phyloP scores from a whole-genome alignment of 495 filamentous ascomycete species.

The Neurospora cerealis region DNA sequence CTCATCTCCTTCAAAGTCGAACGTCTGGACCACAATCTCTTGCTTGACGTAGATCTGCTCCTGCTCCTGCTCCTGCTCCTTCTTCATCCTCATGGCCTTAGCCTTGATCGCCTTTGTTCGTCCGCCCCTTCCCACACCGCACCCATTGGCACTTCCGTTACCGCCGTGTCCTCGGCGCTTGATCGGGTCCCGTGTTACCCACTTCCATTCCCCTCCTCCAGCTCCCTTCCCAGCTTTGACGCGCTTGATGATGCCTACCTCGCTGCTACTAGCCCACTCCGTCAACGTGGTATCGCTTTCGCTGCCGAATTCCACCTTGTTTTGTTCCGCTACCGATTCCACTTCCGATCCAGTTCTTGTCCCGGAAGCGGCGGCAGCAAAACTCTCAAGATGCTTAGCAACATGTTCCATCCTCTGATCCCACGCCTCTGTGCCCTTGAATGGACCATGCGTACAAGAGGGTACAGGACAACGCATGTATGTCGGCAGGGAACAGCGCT shows the following conservation, averaged over 20 bases:
- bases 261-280: conserved; percentile 33
- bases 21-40: not conserved
- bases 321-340: conserved; percentile 9
- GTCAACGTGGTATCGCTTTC: conserved; percentile 28
- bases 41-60: not conserved
- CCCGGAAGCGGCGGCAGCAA: conserved; percentile 12
- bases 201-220: not conserved
- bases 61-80: not conserved
- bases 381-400: conserved; percentile 65
- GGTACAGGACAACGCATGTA: conserved; percentile 51
- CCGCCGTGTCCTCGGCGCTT: not conserved
- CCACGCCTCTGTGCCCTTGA: conserved; percentile 59
- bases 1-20: not conserved
- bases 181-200: not conserved
- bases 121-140: not conserved
- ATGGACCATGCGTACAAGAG: conserved; percentile 18
- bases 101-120: not conserved
- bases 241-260: conserved; percentile 29
- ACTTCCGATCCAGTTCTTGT: not conserved
- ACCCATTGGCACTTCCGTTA: not conserved
- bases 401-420: conserved; percentile 87
- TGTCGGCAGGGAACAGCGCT: conserved; percentile 51
- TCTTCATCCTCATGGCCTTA: not conserved
- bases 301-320: conserved; percentile 27
- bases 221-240: not conserved